Conservation (phyloP, 2,329 filamentous ascomycete genomes). For the Calonectria pseudoturangicola region DNA sequence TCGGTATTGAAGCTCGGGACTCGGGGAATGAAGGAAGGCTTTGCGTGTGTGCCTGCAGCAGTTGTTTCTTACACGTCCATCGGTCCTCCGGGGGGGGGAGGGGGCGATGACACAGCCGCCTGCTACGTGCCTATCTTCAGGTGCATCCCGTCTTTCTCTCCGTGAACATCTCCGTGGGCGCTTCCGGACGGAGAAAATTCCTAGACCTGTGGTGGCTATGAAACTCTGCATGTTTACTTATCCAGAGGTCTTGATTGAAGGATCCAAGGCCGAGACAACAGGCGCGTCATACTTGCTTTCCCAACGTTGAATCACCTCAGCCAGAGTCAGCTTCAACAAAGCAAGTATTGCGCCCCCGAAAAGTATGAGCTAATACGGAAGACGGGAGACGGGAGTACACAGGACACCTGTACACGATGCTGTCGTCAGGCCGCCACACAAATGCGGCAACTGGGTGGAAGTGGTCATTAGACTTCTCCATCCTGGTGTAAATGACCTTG, state of each 20-base stretch:
- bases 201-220: background rate
- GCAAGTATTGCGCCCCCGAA: constrained; percentile 19
- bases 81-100: background rate
- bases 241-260: constrained; percentile 25
- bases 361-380: constrained; percentile 26
- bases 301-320: constrained; percentile 38
- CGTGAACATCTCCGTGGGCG: constrained; percentile 5
- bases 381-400: constrained; percentile 9
- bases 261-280: constrained; percentile 15
- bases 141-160: constrained; percentile 9
- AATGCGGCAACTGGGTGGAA: constrained; percentile 6
- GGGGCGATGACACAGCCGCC: constrained; percentile 11
- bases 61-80: constrained; percentile 20
- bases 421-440: constrained; percentile 19
- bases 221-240: constrained; percentile 16
- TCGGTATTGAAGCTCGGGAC: constrained; percentile 19
- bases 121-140: constrained; percentile 30
- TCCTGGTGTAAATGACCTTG: constrained; percentile 25
- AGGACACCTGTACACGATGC: constrained; percentile 8
- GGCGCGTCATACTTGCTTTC: constrained; percentile 31
- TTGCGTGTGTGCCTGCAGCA: constrained; percentile 40
- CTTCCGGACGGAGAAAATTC: constrained; percentile 7
- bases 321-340: constrained; percentile 32
- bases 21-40: constrained; percentile 9
- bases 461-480: constrained; percentile 23